These are phyloP conservation scores for Vicia faba DNA, from an alignment of 306 rosid genomes.

Conservation along the genomic window DNA sequence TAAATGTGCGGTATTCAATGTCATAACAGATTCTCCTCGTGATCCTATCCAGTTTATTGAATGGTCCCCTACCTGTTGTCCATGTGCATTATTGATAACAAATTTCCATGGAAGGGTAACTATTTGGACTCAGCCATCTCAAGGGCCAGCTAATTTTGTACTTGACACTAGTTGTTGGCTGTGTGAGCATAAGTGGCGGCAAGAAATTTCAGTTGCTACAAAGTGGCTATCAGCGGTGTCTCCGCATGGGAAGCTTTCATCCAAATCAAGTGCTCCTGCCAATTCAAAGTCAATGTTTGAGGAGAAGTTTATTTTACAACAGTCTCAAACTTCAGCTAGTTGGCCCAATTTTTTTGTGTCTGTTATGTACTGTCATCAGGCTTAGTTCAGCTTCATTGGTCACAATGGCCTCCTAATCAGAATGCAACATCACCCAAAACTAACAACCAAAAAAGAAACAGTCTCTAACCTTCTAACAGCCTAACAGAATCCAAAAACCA, in stretches of 20 bases:
- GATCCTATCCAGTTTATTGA: slow-evolving; percentile 96
- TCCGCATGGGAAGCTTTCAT: slow-evolving; percentile 94
- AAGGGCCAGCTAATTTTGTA: slow-evolving; percentile 81
- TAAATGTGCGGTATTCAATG: slow-evolving; percentile 82
- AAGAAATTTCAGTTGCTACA: slow-evolving; percentile 95
- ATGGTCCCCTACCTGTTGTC: slow-evolving; percentile 89
- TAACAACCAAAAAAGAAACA: no score
- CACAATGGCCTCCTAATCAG: slow-evolving; percentile 89
- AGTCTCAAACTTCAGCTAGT: slow-evolving; percentile 89
- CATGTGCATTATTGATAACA: slow-evolving; percentile 81
- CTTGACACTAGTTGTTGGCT: slow-evolving; percentile 82
- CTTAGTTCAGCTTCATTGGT: slow-evolving; percentile 95
- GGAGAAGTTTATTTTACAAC: slow-evolving; percentile 89
- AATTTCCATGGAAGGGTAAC: slow-evolving; percentile 97
- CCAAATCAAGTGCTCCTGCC: slow-evolving; percentile 59
- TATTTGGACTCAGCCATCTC: slow-evolving; percentile 95
- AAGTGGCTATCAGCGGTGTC: slow-evolving; percentile 96
- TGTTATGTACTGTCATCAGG: slow-evolving; percentile 96
- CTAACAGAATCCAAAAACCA: no score
- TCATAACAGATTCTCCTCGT: slow-evolving; percentile 95
- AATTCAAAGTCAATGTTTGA: slow-evolving; percentile 76
- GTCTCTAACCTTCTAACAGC: no score
- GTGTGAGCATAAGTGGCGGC: slow-evolving; percentile 91
- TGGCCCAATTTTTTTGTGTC: slow-evolving; percentile 97
- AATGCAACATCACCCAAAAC: slow-evolving; percentile 62